Base-by-base conservation (phyloP, 148 eudicot species). In the Chenopodium album region DNA sequence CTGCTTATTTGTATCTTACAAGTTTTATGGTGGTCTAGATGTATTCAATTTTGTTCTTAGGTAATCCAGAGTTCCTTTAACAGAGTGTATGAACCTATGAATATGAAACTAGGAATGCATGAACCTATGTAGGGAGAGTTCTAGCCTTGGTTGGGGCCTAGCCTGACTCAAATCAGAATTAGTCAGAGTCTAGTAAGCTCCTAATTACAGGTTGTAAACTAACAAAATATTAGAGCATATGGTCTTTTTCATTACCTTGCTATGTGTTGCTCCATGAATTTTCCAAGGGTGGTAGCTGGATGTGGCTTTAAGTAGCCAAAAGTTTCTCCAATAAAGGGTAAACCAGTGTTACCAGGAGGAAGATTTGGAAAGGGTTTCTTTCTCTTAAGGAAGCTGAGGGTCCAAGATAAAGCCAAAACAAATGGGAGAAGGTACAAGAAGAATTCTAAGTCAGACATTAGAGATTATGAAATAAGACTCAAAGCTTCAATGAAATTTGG, bases 261-360 rank as follows among this genome's bases (percentile, higher is more conserved):
- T 75, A 93, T 88, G 84, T 95, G 99, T 67, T 92, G 84, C 73
- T 95, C 97, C 99, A 95, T 95, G 94, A 92, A 95, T 22, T 84
- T 78, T 70, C 99, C 99, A 16, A 92, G 79, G 11, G 98, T 89
- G 31, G 94, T 93, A 47, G 98, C 99, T 29, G 92, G 85, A 85
- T 90, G 94, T 11, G 99, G 98, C 85, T 77, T 95, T 77, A 95
- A 84, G 81, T 93, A 95, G 62, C 92, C 93, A 19, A 95, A 83
- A 60, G 99, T 95, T 84, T 95, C 99, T 19, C 99, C 99, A 76
- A 95, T 88, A 78, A 95, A 92, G 50, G 98, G 99, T 85, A 92
- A 95, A 44, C 98, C 98, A 92, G 88, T 92, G 81, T 85, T 90
- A 29, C 99, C 99, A 2, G 99, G 98, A 41, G 99, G 99, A 54